Conservation (phyloP, 2,329 filamentous ascomycete genomes). For the Diaporthe citrichinensis region DNA sequence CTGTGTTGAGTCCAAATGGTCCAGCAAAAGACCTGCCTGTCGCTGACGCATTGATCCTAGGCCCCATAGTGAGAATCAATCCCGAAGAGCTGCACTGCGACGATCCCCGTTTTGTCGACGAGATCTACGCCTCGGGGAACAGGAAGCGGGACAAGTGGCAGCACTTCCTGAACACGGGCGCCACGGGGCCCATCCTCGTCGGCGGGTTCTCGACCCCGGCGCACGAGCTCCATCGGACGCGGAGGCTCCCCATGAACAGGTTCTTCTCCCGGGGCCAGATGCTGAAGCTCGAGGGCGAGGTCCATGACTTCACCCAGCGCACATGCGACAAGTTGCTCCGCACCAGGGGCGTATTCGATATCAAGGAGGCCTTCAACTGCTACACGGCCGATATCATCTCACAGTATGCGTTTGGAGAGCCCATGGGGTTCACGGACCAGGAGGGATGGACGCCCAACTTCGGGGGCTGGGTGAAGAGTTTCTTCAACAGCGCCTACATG, state of each 20-base stretch:
- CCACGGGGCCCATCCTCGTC: conserved; percentile 2
- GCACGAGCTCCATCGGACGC: conserved; percentile 49
- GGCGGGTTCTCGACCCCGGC: conserved; percentile 45
- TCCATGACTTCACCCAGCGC: conserved; percentile 47
- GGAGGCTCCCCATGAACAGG: conserved; percentile 47
- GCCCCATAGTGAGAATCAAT: conserved; percentile 56
- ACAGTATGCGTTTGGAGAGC: conserved; percentile 33
- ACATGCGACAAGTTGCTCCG: conserved; percentile 49
- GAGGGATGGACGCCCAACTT: conserved; percentile 36
- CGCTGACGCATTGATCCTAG: background rate
- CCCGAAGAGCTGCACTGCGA: conserved; percentile 57
- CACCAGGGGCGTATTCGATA: conserved; percentile 1
- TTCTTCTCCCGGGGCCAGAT: conserved; percentile 52
- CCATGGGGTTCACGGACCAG: conserved; percentile 35
- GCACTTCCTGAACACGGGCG: conserved; percentile 32
- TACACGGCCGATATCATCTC: conserved; percentile 29
- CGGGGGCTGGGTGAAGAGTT: conserved; percentile 47
- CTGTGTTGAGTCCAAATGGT: no score
- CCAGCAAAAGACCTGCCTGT: background rate
- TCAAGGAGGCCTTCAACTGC: conserved; percentile 35
- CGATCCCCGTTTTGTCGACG: conserved; percentile 50
- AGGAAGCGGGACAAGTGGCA: conserved; percentile 44
- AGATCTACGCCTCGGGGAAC: conserved; percentile 44
- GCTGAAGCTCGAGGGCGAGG: conserved; percentile 49
- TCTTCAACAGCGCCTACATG: conserved; percentile 34